Percentiles rank a stretch among this genome's conserved stretches.
Conservation (phyloP, 805 yeast genomes). For the Saccharomycopsis fermentans region DNA sequence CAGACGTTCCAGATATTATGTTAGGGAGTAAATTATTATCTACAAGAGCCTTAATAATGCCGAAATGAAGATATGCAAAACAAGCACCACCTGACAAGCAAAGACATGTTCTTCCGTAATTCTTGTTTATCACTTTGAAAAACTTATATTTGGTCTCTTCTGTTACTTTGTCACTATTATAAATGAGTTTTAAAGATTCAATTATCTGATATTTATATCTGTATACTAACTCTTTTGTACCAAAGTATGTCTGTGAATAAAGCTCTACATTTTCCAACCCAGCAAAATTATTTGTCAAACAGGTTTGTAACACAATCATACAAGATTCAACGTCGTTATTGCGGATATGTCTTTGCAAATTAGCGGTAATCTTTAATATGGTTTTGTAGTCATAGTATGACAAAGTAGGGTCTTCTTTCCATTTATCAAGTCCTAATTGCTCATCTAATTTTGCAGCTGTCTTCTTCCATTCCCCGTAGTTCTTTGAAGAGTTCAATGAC, state of each 20-base stretch:
- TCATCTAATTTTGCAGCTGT: constrained; percentile 51
- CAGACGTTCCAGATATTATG: constrained; percentile 69
- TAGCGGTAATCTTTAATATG: constrained; percentile 32
- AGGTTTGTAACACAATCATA: constrained; percentile 48
- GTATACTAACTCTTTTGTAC: constrained; percentile 54
- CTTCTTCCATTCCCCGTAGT: constrained; percentile 52
- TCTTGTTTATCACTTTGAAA: constrained; percentile 48
- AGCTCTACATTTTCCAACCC: constrained; percentile 65
- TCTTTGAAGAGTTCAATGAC: constrained; percentile 37
- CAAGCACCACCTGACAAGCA: constrained; percentile 75
- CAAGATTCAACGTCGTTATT: constrained; percentile 34
- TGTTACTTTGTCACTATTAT: constrained; percentile 30
- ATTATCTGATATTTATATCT: constrained; percentile 45
- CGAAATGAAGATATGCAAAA: constrained; percentile 69
- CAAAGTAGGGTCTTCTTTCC: constrained; percentile 53
- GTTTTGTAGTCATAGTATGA: constrained; percentile 62
- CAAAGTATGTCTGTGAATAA: constrained; percentile 66
- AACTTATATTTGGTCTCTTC: constrained; percentile 36
- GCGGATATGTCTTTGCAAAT: not conserved
- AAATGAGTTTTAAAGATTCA: constrained; percentile 34
- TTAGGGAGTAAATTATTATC: constrained; percentile 59
- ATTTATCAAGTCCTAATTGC: constrained; percentile 46
- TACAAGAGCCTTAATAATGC: constrained; percentile 59
- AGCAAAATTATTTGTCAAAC: constrained; percentile 65
- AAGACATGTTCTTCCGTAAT: constrained; percentile 63